These are phyloP conservation scores for Zygotorulaspora danielsina DNA, from an alignment of 805 yeast species.

Conservation along the genomic window DNA sequence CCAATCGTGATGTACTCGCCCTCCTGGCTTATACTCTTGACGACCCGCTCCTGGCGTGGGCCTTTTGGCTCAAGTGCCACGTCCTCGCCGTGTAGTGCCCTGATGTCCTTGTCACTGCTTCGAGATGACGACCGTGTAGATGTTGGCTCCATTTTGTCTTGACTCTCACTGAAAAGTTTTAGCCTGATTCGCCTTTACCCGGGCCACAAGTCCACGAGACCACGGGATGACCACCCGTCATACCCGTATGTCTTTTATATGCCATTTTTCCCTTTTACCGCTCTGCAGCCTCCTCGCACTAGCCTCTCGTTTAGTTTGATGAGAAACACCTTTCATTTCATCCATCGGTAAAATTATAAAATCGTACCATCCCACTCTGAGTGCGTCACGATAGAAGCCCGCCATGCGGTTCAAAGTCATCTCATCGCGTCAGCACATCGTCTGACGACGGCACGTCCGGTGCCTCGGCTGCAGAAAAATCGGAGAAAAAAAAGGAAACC, in stretches of 20 bases:
- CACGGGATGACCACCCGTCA: too few relatives aligned
- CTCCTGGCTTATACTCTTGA: constrained; percentile 28
- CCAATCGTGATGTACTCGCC: constrained; percentile 41
- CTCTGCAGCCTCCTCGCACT: too few relatives aligned
- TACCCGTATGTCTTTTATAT: too few relatives aligned
- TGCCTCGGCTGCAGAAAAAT: too few relatives aligned
- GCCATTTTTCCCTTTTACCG: too few relatives aligned
- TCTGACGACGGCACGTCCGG: too few relatives aligned
- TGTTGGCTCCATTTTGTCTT: constrained; percentile 5
- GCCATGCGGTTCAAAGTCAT: neutral
- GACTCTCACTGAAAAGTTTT: too few relatives aligned
- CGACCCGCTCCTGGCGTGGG: constrained; percentile 10
- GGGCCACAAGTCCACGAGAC: too few relatives aligned
- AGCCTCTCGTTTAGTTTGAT: too few relatives aligned
- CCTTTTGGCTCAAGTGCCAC: constrained; percentile 34
- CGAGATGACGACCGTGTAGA: constrained; percentile 16
- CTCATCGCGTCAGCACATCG: constrained; percentile 2
- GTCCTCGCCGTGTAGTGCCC: constrained; percentile 1
- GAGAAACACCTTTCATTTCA: too few relatives aligned
- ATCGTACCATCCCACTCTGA: neutral
- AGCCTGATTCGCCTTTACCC: too few relatives aligned
- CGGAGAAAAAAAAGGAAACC: neutral
- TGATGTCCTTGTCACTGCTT: constrained; percentile 3
- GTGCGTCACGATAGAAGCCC: too few relatives aligned
- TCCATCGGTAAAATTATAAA: constrained; percentile 1